A percentile compares a stretch with the other conserved stretches of the same genome.
Conservation (phyloP, 2,329 filamentous ascomycete genomes). For the Magnaporthiopsis incrustans region DNA sequence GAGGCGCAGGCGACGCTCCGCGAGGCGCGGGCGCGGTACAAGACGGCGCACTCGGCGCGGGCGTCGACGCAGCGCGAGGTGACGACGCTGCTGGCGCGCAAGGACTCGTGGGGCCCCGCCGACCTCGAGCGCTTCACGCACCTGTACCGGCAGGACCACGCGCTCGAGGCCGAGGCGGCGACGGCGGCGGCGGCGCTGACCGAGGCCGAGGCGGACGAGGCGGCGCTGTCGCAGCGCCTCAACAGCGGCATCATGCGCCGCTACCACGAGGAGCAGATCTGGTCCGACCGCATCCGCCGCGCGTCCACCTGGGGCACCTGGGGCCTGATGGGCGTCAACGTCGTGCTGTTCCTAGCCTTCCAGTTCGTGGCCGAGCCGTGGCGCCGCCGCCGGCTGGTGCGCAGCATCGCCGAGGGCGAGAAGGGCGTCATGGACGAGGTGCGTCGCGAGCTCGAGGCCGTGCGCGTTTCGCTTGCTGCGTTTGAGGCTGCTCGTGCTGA, state of each 20-base stretch:
- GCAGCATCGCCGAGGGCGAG: slow-evolving; percentile 73
- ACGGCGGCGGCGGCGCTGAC: slow-evolving; percentile 64
- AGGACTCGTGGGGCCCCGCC: slow-evolving; percentile 78
- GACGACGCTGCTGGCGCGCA: slow-evolving; percentile 84
- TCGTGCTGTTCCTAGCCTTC: slow-evolving; percentile 76
- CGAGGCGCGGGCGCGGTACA: slow-evolving; percentile 66
- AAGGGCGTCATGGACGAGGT: slow-evolving; percentile 48
- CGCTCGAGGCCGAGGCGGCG: slow-evolving; percentile 78
- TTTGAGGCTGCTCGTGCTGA: slow-evolving; percentile 10
- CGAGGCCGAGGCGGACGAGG: slow-evolving; percentile 69
- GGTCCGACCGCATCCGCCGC: slow-evolving; percentile 92
- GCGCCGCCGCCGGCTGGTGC: slow-evolving; percentile 72
- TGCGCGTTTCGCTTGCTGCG: slow-evolving; percentile 21
- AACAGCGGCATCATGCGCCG: slow-evolving; percentile 78
- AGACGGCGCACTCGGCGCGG: slow-evolving; percentile 73
- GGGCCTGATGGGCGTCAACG: slow-evolving; percentile 95
- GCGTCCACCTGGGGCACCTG: slow-evolving; percentile 99
- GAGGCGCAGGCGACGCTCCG: slow-evolving; percentile 59
- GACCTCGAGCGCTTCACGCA: slow-evolving; percentile 94
- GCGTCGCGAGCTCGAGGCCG: slow-evolving; percentile 30
- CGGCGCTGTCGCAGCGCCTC: slow-evolving; percentile 66
- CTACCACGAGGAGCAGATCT: slow-evolving; percentile 98
- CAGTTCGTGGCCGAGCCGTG: slow-evolving; percentile 91
- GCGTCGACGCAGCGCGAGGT: slow-evolving; percentile 92
- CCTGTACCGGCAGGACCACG: slow-evolving; percentile 85